These are phyloP conservation scores for Talaromyces sp. DNA, from an alignment of 2,329 filamentous ascomycete species.

Conservation along the genomic window DNA sequence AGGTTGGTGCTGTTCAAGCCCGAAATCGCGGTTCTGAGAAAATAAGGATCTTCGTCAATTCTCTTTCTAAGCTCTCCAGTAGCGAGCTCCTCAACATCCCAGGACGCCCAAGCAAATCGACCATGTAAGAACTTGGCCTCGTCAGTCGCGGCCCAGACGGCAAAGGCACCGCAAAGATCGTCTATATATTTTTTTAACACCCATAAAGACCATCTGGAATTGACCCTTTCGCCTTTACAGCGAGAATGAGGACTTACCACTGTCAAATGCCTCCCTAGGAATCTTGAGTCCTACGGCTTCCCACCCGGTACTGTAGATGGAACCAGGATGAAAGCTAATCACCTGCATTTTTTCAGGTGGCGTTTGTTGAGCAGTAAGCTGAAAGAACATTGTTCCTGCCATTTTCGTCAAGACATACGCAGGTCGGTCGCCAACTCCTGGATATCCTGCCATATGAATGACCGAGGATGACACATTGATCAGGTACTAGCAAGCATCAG, in stretches of 20 bases:
- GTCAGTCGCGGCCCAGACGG: conserved; percentile 37
- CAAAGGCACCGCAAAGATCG: conserved; percentile 26
- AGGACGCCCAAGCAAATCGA: conserved; percentile 35
- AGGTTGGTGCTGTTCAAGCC: background rate
- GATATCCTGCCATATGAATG: conserved; percentile 3
- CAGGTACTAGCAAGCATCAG: conserved; percentile 1
- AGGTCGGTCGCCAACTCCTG: conserved; percentile 7
- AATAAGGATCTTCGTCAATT: conserved; percentile 6
- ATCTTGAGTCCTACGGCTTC: background rate
- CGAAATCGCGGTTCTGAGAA: background rate
- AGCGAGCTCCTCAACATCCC: conserved; percentile 42
- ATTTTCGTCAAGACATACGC: conserved; percentile 7
- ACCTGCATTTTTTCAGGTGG: conserved; percentile 18
- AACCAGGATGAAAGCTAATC: conserved; percentile 20
- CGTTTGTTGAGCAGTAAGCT: conserved; percentile 15
- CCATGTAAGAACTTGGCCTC: conserved; percentile 42
- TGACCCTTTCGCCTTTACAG: background rate
- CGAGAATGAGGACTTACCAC: background rate
- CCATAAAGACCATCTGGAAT: too few relatives aligned
- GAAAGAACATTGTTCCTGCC: conserved; percentile 7
- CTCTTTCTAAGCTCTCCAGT: background rate
- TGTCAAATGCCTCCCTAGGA: background rate
- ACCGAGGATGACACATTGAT: conserved; percentile 4
- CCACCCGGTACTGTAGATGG: background rate
- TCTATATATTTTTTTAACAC: conserved; percentile 16